Evolutionary conservation across 768 basidiomycete genomes (phyloP), one percentile per base, ranked within the genome.

Genomic region (Exidia glandulosa): DNA sequence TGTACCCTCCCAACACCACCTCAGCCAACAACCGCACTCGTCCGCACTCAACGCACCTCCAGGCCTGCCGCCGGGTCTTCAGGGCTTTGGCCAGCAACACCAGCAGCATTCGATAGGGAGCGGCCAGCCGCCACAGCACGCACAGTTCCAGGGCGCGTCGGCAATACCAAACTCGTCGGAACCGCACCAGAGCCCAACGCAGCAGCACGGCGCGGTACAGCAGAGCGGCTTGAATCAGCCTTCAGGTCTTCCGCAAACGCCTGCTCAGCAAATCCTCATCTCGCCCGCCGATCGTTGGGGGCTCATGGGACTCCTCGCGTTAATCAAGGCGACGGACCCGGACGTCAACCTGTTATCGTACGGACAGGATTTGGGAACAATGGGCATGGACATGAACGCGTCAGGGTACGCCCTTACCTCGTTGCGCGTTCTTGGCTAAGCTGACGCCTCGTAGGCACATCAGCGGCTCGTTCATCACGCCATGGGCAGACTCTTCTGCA

Each of bases 231-330:
- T 60, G 34, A 60, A 60, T 52, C 27, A 50, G 32, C 60, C 75
- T 63, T 63, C 80, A 81, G 72, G 67, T 37, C 65, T 73, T 61
- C 87, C 90, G 61, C 88, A 90, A 70, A 91, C 90, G 48, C 93
- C 94, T 2, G 91, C 92, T 50, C 90, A 96, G 70, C 94, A 98
- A 73, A 83, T 98, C 16, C 80, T 96, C 45, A 83, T 90, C 65
- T 89, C 86, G 63, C 91, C 94, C 2, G 94, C 94, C 41, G 94
- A 98, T 73, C 81, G 92, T 68, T 98, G 94, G 93, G 94, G 94
- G 3, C 77, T 98, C 16, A 70, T 94, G 54, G 91, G 89, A 16
- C 75, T 98, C 58, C 75, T 98, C 60, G 84, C 88, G 52, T 81
- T 90, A 78, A 89, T 95, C 72, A 90, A 90, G 76, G 88, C 82